Conservation (phyloP, 768 basidiomycete species). For the Dentipellis fragilis region DNA sequence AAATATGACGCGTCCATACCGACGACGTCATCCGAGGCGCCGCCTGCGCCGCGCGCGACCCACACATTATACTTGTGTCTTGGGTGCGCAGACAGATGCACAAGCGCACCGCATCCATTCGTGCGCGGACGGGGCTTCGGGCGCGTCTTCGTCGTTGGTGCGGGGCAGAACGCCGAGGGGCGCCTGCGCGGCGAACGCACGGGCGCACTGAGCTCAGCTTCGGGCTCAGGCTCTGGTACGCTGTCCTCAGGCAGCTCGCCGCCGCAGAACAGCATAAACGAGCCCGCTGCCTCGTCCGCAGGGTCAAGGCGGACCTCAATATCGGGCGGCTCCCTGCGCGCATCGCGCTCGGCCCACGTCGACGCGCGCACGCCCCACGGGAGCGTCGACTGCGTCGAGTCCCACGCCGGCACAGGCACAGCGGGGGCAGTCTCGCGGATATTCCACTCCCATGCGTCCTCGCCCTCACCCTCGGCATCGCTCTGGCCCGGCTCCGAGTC, state of each 20-base stretch:
- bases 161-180: conserved; percentile 16
- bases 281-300: conserved; percentile 18
- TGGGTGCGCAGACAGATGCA: conserved; percentile 47
- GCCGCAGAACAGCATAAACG: conserved; percentile 35
- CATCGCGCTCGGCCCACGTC: conserved; percentile 6
- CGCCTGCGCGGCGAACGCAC: conserved; percentile 17
- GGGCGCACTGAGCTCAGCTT: conserved; percentile 19
- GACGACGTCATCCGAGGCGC: conserved; percentile 45
- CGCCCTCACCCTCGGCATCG: conserved; percentile 5
- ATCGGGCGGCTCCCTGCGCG: conserved; percentile 6
- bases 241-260: conserved; percentile 7
- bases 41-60: conserved; percentile 35
- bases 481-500: background rate
- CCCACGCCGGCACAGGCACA: background rate
- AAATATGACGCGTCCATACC: conserved; percentile 51
- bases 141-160: conserved; percentile 12
- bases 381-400: background rate
- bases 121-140: conserved; percentile 18
- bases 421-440: conserved; percentile 1
- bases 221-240: background rate
- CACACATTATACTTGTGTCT: conserved; percentile 44
- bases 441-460: conserved; percentile 4
- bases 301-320: conserved; percentile 12
- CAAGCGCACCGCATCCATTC: conserved; percentile 55
- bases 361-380: conserved; percentile 2